These are phyloP conservation scores for Colletotrichum lini DNA, from an alignment of 2,329 filamentous ascomycete species.

Conservation along the genomic window DNA sequence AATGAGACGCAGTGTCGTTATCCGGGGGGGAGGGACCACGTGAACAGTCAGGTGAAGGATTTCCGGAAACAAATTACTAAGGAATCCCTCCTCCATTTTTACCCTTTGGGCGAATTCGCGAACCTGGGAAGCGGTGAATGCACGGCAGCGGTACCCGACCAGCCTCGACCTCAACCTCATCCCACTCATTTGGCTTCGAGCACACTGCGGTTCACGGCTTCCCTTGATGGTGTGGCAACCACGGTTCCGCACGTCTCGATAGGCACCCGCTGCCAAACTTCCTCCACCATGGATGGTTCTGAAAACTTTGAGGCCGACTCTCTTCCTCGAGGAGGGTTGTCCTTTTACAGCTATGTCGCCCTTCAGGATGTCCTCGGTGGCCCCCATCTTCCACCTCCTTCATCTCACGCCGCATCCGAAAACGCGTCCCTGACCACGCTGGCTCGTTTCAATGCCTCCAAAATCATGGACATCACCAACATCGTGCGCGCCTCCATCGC, in stretches of 20 bases:
- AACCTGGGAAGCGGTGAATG: conserved; percentile 30
- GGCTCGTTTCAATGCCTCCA: conserved; percentile 6
- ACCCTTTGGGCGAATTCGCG: conserved; percentile 14
- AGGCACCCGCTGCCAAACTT: conserved; percentile 15
- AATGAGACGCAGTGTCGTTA: conserved; percentile 10
- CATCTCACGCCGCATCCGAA: neutral
- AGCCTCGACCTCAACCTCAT: neutral
- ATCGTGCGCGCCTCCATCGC: conserved; percentile 51
- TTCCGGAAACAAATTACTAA: conserved; percentile 18
- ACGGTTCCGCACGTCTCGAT: conserved; percentile 19
- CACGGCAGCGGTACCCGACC: conserved; percentile 15
- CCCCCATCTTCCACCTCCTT: conserved; percentile 11
- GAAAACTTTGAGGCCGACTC: conserved; percentile 19
- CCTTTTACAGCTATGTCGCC: conserved; percentile 31
- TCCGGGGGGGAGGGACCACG: conserved; percentile 19
- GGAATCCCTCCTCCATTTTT: neutral
- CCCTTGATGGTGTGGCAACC: conserved; percentile 24
- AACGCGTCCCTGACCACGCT: conserved; percentile 2
- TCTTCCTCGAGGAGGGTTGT: neutral
- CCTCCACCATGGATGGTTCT: conserved; percentile 19
- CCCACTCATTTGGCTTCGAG: conserved; percentile 1
- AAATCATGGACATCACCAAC: conserved; percentile 18
- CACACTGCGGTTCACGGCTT: conserved; percentile 16
- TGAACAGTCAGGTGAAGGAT: conserved; percentile 38
- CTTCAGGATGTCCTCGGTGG: conserved; percentile 30